A percentile compares a stretch with the other conserved stretches of the same genome.
phyloP scores from a whole-genome alignment of 139 green algal genomes.

The Astrephomene gubernaculifera region DNA sequence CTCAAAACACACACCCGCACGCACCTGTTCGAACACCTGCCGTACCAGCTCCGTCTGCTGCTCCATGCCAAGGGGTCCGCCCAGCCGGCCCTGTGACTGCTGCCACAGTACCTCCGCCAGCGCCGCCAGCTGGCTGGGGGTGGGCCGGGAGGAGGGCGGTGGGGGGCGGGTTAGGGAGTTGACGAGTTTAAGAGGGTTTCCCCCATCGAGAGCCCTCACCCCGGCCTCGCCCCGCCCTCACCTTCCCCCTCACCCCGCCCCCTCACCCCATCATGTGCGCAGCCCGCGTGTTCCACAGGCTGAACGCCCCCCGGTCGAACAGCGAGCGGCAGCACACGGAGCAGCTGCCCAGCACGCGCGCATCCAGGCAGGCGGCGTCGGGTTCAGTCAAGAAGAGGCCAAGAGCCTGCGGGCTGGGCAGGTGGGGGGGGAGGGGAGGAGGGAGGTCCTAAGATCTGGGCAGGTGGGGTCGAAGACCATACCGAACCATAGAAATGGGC shows the following conservation, averaged over 20 bases:
- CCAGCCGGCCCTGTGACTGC: no score
- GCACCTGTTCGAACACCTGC: no score
- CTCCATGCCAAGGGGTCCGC: no score
- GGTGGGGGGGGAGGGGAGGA: not conserved
- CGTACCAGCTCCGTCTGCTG: no score
- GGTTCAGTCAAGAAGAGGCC: not conserved
- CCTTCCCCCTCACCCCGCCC: not conserved
- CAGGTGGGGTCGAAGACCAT: not conserved
- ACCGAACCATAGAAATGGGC: not conserved
- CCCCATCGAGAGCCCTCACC: not conserved
- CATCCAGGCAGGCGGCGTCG: not conserved
- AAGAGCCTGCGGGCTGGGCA: not conserved
- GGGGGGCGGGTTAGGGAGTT: no score
- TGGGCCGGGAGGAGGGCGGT: no score
- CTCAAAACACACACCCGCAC: no score
- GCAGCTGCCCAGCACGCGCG: not conserved
- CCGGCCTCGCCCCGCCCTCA: not conserved
- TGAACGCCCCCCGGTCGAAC: constrained; percentile 5
- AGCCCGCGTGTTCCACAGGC: not conserved
- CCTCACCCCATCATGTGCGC: not conserved
- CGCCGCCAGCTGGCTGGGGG: no score
- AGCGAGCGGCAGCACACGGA: not conserved
- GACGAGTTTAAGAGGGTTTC: not conserved
- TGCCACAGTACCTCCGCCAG: no score
- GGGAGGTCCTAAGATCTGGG: not conserved